These are phyloP conservation scores for Ophiostoma ips DNA, from an alignment of 2,329 filamentous ascomycete species.

Conservation along the genomic window DNA sequence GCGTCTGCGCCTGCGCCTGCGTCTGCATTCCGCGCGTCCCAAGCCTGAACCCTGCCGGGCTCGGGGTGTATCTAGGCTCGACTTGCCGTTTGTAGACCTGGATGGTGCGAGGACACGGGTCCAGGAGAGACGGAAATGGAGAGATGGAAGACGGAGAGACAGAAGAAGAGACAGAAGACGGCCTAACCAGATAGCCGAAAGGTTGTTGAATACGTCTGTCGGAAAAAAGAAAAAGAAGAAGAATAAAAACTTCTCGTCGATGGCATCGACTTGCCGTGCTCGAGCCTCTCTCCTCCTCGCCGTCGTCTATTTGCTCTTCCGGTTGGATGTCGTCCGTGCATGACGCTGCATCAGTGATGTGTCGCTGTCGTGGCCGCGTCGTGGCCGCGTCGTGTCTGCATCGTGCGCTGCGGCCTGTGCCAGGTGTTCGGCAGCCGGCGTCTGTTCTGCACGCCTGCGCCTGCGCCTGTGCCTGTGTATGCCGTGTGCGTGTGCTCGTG, in stretches of 20 bases:
- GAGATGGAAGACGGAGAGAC: no score
- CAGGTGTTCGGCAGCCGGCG: not conserved
- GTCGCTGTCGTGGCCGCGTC: not conserved
- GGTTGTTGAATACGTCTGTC: no score
- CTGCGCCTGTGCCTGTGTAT: not conserved
- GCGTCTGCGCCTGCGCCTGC: no score
- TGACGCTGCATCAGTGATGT: not conserved
- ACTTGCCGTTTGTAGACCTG: not conserved
- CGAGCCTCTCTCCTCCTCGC: not conserved
- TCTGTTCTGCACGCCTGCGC: not conserved
- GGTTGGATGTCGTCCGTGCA: not conserved
- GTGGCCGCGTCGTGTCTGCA: not conserved
- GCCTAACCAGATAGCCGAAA: no score
- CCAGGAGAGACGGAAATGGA: no score
- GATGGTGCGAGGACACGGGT: not conserved
- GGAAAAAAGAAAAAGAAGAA: no score
- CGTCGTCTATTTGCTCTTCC: not conserved
- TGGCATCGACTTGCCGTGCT: not conserved
- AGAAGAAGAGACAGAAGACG: no score
- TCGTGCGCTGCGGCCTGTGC: no score
- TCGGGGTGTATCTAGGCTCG: not conserved
- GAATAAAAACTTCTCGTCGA: no score
- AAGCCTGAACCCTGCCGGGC: not conserved
- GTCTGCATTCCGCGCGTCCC: not conserved
- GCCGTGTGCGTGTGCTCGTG: not conserved